These are phyloP conservation scores for Phyllachora maydis DNA, from an alignment of 2,329 filamentous ascomycete species.

Conservation along the genomic window DNA sequence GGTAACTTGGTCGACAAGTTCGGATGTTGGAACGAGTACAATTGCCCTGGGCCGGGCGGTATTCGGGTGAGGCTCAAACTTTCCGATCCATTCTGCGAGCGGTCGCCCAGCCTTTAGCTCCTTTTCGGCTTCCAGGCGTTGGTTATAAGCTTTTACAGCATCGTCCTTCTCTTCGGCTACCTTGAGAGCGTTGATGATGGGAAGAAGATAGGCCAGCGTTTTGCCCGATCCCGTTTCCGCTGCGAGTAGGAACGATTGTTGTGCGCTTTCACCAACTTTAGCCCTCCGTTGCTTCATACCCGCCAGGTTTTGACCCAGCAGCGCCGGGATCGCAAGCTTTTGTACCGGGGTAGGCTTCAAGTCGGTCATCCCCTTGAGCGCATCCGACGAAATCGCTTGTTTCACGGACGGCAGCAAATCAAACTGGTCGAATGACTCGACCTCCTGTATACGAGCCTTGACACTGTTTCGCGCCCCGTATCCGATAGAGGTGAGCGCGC, in stretches of 20 bases:
- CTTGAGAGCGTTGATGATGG: constrained; percentile 72
- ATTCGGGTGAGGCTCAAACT: constrained; percentile 49
- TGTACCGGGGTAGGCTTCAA: constrained; percentile 77
- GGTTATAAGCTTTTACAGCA: constrained; percentile 34
- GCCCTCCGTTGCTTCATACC: constrained; percentile 23
- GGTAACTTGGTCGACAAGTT: constrained; percentile 78
- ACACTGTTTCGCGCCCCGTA: constrained; percentile 42
- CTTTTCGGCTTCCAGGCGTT: constrained; percentile 31
- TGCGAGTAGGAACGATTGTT: constrained; percentile 77
- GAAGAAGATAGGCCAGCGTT: constrained; percentile 80
- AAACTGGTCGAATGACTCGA: constrained; percentile 69
- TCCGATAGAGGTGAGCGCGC: constrained; percentile 51
- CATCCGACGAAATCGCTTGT: constrained; percentile 50
- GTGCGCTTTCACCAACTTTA: too few species aligned
- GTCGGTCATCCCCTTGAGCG: constrained; percentile 53
- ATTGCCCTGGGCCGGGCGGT: constrained; percentile 66
- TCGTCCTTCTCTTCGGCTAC: constrained; percentile 42
- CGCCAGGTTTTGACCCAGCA: constrained; percentile 37
- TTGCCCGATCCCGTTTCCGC: constrained; percentile 96
- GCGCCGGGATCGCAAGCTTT: constrained; percentile 64
- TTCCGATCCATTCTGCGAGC: constrained; percentile 28
- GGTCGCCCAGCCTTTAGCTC: constrained; percentile 27
- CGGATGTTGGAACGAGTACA: constrained; percentile 77
- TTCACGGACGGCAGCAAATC: constrained; percentile 51
- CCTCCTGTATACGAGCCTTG: constrained; percentile 36